Conservation (phyloP, 345 rosid species). For the Gossypium thurberi region DNA sequence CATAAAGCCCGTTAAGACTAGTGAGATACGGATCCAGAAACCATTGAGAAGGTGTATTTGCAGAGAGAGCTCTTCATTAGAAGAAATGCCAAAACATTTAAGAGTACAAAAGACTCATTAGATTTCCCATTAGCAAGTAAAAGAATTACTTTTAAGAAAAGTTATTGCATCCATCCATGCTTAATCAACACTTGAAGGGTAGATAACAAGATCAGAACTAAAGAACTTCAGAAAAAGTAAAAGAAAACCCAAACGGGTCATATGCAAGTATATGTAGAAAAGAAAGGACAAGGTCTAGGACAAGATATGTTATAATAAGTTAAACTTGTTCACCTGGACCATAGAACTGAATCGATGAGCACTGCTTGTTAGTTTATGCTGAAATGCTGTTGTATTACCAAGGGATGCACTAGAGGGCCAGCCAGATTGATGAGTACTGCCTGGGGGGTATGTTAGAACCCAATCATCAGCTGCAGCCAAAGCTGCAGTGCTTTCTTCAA, state of each 20-base stretch:
- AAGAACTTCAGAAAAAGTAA: not conserved
- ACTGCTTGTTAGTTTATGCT: conserved; percentile 86
- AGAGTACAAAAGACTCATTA: not conserved
- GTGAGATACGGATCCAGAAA: not conserved
- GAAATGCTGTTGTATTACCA: conserved; percentile 48
- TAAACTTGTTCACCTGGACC: conserved; percentile 78
- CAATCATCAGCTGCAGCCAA: conserved; percentile 99
- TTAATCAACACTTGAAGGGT: not conserved
- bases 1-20: not conserved
- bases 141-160: not conserved
- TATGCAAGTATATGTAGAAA: not conserved
- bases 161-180: not conserved
- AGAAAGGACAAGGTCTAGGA: not conserved
- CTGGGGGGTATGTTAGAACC: conserved; percentile 69
- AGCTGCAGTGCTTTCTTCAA: conserved; percentile 98
- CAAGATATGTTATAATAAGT: not conserved
- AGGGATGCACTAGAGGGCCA: conserved; percentile 42
- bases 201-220: not conserved
- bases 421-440: conserved; percentile 65
- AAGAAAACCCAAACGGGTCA: not conserved
- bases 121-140: not conserved
- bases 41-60: not conserved
- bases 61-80: not conserved
- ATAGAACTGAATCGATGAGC: conserved; percentile 95
- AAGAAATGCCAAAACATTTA: conserved; percentile 1